Base-by-base conservation (phyloP, 805 yeast species). In the Saccharomycopsis selenospora region DNA sequence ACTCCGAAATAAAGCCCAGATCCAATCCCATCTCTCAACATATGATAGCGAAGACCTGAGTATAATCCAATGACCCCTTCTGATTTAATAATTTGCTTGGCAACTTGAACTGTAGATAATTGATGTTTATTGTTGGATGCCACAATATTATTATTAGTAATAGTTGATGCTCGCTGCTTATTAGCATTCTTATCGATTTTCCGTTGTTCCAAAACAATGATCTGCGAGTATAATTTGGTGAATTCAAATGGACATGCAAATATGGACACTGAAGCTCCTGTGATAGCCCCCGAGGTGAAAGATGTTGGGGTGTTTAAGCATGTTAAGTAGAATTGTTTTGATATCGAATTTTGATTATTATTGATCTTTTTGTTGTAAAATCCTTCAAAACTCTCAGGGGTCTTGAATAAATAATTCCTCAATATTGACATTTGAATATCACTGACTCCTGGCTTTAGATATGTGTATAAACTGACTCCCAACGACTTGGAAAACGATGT, bases 201-300 rank as follows among this genome's bases (percentile, higher is more conserved):
- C 7, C 23, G 28, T 22, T 27, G 36, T 40, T 76, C 76, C 40
- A 78, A 58, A 20, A 69, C 56, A n/a, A 72, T 80, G 33, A 87
- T 75, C 62, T 87, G 95, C 30, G 91, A 83, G 53, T 82, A 85
- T 6, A 86, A 71, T 62, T 87, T 88, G 43, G 91, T 80, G 64
- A 85, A 77, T 62, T 87, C 96, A 61, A 87, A 87, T 1, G 96
- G 96, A 56, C 91, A 83, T 2, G 89, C 85, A 61, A 80, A 77
- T 4, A 73, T 29, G 2, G 87, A 73, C 11, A 84, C 79, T 2
- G 71, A 64, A 4, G 76, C 76, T 3, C 95, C 95, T 0, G 93
- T 78, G 0, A 77, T 53, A 3, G 75, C 66, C 3, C 95, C 96
- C 0, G 90, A 70, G 1, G 68, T 40, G 46, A 79, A 70, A 50